Evolutionary conservation across 2,329 filamentous ascomycete species (phyloP), one percentile per base, ranked within the genome.

Genomic region (Fusarium lateritium): DNA sequence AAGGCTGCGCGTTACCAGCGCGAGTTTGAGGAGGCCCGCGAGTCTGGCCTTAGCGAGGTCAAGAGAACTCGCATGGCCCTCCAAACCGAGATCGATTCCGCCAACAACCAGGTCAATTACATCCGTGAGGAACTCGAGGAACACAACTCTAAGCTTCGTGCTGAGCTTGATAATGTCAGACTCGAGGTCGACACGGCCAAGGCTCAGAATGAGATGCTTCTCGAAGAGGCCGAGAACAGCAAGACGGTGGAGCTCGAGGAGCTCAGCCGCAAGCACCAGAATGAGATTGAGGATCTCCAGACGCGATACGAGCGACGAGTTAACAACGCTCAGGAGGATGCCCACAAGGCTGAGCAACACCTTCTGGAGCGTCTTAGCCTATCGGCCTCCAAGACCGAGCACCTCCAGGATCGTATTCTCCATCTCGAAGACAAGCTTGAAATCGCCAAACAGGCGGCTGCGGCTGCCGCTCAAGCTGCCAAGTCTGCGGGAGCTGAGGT

Each of bases 391-490:
- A 97, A 95, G 84, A 89, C 91, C 6, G 89, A 94, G 72, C 92
- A 97, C 77, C 88, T 97, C 22, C 91, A 97, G 77, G 94, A 98
- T 73, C 93, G 93, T 73, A 88, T 98, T 26, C 81, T 87, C 6
- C 92, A 97, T 73, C 85, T 98, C 2, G 94, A 98, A 78, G 94
- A 98, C 78, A 95, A 94, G 79, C 87, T 99, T 17, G 91, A 97
- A 73, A 92, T 98, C 72, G 91, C 95, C 24, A 94, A 94, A 77
- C 90, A 94, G 76, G 94, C 94, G 33, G 94, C 94, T 11, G 89
- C 89, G 63, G 94, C 94, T 38, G 95, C 94, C 17, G 94, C 89
- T 17, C 88, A 91, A 78, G 94, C 93, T 34, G 92, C 91, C 42
- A 89, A 89, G 77, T 84, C 83, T 21, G 85, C 84, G 52, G 86